These are phyloP conservation scores for Aspergillus floridensis DNA, from an alignment of 2,329 filamentous ascomycete genomes.

Conservation along the genomic window DNA sequence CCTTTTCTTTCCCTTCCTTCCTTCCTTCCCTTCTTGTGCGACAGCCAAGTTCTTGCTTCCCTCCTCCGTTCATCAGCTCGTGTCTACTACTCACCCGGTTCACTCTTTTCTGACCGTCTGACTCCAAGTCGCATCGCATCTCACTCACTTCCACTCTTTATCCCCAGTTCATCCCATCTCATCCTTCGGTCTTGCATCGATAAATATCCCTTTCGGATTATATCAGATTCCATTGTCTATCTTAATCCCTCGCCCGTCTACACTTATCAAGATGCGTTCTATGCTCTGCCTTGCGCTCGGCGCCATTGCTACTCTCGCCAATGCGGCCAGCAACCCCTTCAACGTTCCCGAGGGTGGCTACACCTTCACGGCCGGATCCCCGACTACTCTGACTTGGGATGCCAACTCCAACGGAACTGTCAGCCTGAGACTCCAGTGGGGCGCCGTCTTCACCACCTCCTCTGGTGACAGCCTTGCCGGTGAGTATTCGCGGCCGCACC, in stretches of 20 bases:
- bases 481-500: slow-evolving; percentile 30
- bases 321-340: slow-evolving; percentile 50
- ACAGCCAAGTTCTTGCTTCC: background rate
- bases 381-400: slow-evolving; percentile 49
- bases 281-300: slow-evolving; percentile 43
- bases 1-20: slow-evolving; percentile 10
- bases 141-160: background rate
- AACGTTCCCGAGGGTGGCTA: slow-evolving; percentile 45
- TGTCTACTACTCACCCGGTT: slow-evolving; percentile 11
- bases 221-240: slow-evolving; percentile 7
- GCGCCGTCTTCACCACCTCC: slow-evolving; percentile 40
- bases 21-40: slow-evolving; percentile 2
- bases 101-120: slow-evolving; percentile 9
- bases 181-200: background rate
- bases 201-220: slow-evolving; percentile 2
- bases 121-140: background rate
- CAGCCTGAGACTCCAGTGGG: slow-evolving; percentile 51
- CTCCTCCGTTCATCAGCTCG: slow-evolving; percentile 11
- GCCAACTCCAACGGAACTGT: slow-evolving; percentile 52
- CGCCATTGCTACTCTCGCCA: slow-evolving; percentile 44
- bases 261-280: slow-evolving; percentile 45
- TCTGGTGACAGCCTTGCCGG: slow-evolving; percentile 44
- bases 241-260: background rate
- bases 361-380: slow-evolving; percentile 46
- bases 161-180: background rate